Conservation (phyloP, 106 monocot species). For the Amphibolis antarctica region DNA sequence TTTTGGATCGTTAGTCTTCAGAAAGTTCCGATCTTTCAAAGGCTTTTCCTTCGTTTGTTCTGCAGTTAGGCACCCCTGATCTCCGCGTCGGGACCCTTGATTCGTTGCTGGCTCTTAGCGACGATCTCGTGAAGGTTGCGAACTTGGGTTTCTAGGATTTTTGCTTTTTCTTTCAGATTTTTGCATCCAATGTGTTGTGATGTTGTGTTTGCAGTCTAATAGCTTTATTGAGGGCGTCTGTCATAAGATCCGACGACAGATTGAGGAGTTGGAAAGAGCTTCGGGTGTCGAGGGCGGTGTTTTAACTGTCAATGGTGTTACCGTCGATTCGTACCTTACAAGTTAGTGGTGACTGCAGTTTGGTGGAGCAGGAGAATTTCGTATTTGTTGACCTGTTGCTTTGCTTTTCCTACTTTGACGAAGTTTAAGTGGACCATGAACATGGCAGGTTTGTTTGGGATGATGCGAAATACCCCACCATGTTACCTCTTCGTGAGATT, state of each 20-base stretch:
- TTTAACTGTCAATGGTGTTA: conserved; percentile 83
- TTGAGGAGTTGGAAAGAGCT: conserved; percentile 79
- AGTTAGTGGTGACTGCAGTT: conserved; percentile 24
- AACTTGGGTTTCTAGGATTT: not conserved
- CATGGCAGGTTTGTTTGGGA: conserved; percentile 88
- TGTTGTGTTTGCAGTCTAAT: conserved; percentile 53
- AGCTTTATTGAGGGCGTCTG: conserved; percentile 81
- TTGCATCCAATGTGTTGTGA: not conserved
- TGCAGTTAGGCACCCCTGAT: conserved; percentile 74
- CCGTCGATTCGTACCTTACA: conserved; percentile 89
- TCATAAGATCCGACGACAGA: conserved; percentile 90
- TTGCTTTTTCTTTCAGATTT: not conserved
- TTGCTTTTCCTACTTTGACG: not conserved
- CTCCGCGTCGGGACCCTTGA: conserved; percentile 90
- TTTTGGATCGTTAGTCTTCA: not conserved
- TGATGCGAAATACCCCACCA: conserved; percentile 80
- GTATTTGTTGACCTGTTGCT: conserved; percentile 4
- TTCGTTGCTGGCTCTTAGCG: conserved; percentile 80
- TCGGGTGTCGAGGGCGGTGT: conserved; percentile 55
- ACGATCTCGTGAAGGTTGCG: conserved; percentile 68
- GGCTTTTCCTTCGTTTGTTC: conserved; percentile 6
- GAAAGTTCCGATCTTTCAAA: not conserved
- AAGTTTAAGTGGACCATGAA: not conserved
- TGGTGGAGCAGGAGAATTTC: not conserved
- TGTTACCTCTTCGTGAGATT: conserved; percentile 81